Percentiles rank a stretch among this genome's conserved stretches.
Evolutionary conservation across 139 green algal species (phyloP).

Genomic region (Cymbomonas tetramitiformis): DNA sequence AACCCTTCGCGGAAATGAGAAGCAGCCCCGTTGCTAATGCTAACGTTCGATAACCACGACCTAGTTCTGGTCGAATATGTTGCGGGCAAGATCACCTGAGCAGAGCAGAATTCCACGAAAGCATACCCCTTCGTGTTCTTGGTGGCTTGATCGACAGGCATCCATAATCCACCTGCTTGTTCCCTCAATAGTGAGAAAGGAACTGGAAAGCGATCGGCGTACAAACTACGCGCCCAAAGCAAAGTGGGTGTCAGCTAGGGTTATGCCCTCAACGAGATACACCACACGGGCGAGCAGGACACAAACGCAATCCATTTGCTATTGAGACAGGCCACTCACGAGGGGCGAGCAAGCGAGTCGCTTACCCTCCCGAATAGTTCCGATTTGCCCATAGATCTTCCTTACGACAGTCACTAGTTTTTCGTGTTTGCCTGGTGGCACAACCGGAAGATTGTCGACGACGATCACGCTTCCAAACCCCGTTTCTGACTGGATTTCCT

Average conservation of each 20-base stretch:
- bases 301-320: too few relatives aligned
- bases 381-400: conserved; percentile 76
- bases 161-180: conserved; percentile 70
- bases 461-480: conserved; percentile 90
- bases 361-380: conserved; percentile 49
- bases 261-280: too few relatives aligned
- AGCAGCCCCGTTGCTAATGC: too few relatives aligned
- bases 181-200: too few relatives aligned
- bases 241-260: too few relatives aligned
- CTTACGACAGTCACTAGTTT: conserved; percentile 79
- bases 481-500: conserved; percentile 64
- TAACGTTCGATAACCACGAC: too few relatives aligned
- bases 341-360: not conserved
- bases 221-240: too few relatives aligned
- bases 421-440: conserved; percentile 77
- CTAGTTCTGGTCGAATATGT: too few relatives aligned
- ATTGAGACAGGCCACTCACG: conserved; percentile 24
- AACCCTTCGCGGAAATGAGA: not conserved
- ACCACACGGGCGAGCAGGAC: too few relatives aligned
- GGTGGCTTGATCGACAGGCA: conserved; percentile 61
- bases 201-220: too few relatives aligned
- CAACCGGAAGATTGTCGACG: conserved; percentile 79
- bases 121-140: conserved; percentile 74
- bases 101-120: conserved; percentile 79
- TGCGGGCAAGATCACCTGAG: too few relatives aligned